Evolutionary conservation across 192 early-diverging fungal species (phyloP), one percentile per base, ranked within the genome.

Genomic region (Irineochytrium annulatum): DNA sequence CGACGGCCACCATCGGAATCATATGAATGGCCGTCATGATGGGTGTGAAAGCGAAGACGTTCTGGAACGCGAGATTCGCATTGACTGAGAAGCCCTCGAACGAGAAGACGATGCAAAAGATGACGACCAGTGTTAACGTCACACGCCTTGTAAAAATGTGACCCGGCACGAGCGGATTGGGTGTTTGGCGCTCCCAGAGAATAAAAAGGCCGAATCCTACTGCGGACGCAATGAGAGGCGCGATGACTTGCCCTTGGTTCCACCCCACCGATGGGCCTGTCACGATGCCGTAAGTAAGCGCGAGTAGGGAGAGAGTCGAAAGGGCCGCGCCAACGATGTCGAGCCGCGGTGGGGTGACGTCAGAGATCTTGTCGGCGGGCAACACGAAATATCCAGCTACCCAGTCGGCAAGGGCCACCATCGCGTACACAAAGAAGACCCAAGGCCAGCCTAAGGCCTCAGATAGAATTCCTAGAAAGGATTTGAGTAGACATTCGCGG

Each of bases 211-310:
- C 56, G 8, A 17, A 11, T 27, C 56, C 56, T 11, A 35, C 1
- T 14, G 43, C 8, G 11, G 56, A 57, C 11, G 43, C 29, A 16
- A 57, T n/a, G 8, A 57, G 17, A 16, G 56, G 8, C 14, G 56
- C 29, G 14, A 57, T 8, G 13, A 57, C 34, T 41, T 35, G 6
- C 8, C 37, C 17, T n/a, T 34, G 27, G 19, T 19, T 22, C 56
- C 56, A 57, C 2, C 34, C 34, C 2, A 19, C 56, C 8, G 8
- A 8, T 19, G 56, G 19, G 37, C 56, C 53, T 55, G 31, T 34
- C 53, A 55, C 59, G 20, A 70, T 62, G 19, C 41, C 68, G 43
- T 57, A 70, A 30, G 60, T 63, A 43, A 70, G 58, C 20, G 65
- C 19, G 32, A 70, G 62, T 28, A 70, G 52, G 8, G 69, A 59